Percentiles rank a stretch among this genome's conserved stretches.
Evolutionary conservation across 1,284 basidiomycete genomes (phyloP).

Genomic region (Puccinia hordei): DNA sequence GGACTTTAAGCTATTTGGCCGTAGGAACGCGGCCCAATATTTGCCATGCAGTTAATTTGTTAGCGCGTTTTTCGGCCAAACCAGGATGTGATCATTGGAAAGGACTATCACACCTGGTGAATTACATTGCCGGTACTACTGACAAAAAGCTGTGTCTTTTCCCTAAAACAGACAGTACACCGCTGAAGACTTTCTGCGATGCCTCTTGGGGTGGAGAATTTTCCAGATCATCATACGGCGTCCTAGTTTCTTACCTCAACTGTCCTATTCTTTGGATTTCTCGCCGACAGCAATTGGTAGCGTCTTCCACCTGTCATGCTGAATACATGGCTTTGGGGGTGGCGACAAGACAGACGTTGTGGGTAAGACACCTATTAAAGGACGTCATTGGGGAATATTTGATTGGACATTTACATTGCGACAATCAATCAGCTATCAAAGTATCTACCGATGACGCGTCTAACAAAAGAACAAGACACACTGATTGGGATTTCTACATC

Average conservation of each 20-base stretch:
- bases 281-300: not conserved
- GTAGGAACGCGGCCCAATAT: not conserved
- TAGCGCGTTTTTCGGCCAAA: not conserved
- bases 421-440: too few species aligned
- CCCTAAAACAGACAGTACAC: not conserved
- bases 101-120: not conserved
- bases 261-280: conserved; percentile 14
- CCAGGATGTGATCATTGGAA: not conserved
- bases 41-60: not conserved
- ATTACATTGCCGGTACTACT: not conserved
- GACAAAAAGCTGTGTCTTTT: not conserved
- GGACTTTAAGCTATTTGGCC: not conserved
- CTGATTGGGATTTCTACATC: not conserved
- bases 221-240: conserved; percentile 8
- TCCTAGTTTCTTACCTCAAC: not conserved
- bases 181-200: not conserved
- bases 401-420: not conserved
- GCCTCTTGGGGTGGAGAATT: conserved; percentile 23
- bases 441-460: too few species aligned
- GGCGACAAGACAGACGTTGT: not conserved
- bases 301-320: not conserved
- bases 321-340: conserved; percentile 1
- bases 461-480: not conserved
- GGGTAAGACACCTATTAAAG: not conserved
- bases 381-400: not conserved